Percentiles rank a stretch among this genome's conserved stretches.
Evolutionary conservation across 371 early-diverging fungal genomes (phyloP).

Genomic region (Mortierella sp.): DNA sequence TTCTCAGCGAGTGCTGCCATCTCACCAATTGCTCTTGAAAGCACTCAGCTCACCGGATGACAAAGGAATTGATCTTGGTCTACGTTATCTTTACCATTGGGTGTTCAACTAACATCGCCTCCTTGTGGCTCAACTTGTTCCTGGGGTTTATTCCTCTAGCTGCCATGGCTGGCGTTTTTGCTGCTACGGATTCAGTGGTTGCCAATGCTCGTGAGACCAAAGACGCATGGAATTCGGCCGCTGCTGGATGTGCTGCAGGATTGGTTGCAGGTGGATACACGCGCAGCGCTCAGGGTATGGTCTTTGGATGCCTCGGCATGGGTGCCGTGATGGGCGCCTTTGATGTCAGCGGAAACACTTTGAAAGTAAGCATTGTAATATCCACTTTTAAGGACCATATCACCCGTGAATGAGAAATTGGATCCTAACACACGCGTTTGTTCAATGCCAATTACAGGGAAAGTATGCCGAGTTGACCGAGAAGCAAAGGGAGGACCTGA

Average conservation of each 20-base stretch:
- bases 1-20: too few relatives aligned
- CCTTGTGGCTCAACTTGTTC: too few relatives aligned
- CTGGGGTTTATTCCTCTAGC: conserved; percentile 56
- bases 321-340: conserved; percentile 78
- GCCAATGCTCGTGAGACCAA: conserved; percentile 71
- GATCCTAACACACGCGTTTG: background rate
- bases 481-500: conserved; percentile 62
- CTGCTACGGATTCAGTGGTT: conserved; percentile 72
- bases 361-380: conserved; percentile 54
- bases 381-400: too few relatives aligned
- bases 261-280: conserved; percentile 73
- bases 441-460: conserved; percentile 47
- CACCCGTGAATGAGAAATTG: background rate
- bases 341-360: conserved; percentile 72
- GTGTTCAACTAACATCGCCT: too few relatives aligned
- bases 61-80: too few relatives aligned
- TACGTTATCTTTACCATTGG: background rate
- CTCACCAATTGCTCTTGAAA: too few relatives aligned
- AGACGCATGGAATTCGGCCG: conserved; percentile 76
- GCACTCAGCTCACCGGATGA: too few relatives aligned
- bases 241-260: conserved; percentile 83
- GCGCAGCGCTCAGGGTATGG: conserved; percentile 48
- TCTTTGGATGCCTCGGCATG: conserved; percentile 68
- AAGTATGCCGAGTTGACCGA: conserved; percentile 58
- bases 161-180: conserved; percentile 84